These are phyloP conservation scores for Alternaria gaisen DNA, from an alignment of 2,329 filamentous ascomycete genomes.

Conservation along the genomic window DNA sequence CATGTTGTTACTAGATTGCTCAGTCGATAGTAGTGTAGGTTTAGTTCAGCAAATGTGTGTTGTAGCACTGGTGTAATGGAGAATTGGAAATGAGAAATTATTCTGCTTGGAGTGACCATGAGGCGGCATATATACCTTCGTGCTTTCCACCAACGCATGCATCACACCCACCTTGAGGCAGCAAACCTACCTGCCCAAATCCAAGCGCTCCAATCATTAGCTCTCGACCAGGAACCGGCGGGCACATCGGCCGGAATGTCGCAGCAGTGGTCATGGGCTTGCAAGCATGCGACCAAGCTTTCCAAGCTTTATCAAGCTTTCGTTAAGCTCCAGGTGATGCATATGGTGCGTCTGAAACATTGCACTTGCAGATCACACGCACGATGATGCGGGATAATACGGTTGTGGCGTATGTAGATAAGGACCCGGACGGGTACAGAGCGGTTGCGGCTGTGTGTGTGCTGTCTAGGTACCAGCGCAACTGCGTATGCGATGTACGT, in stretches of 20 bases:
- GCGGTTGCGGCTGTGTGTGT: background rate
- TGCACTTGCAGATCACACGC: slow-evolving; percentile 4
- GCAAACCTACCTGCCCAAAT: slow-evolving; percentile 3
- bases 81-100: background rate
- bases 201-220: background rate
- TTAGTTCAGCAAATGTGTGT: background rate
- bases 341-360: slow-evolving; percentile 2
- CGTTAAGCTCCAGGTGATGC: background rate
- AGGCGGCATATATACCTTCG: background rate
- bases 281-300: slow-evolving; percentile 20
- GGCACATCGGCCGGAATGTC: background rate
- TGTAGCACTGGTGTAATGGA: background rate
- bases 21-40: background rate
- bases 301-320: slow-evolving; percentile 13
- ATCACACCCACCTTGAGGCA: background rate
- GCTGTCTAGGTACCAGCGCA: background rate
- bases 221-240: background rate
- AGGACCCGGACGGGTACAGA: background rate
- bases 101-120: background rate
- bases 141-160: slow-evolving; percentile 4
- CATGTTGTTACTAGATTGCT: slow-evolving; percentile 4
- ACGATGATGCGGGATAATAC: background rate
- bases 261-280: background rate
- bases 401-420: background rate
- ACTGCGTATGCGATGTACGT: background rate